A percentile compares a stretch with the other conserved stretches of the same genome.
Evolutionary conservation across 306 rosid species (phyloP).

Genomic region (Oxytropis ochrocephala): DNA sequence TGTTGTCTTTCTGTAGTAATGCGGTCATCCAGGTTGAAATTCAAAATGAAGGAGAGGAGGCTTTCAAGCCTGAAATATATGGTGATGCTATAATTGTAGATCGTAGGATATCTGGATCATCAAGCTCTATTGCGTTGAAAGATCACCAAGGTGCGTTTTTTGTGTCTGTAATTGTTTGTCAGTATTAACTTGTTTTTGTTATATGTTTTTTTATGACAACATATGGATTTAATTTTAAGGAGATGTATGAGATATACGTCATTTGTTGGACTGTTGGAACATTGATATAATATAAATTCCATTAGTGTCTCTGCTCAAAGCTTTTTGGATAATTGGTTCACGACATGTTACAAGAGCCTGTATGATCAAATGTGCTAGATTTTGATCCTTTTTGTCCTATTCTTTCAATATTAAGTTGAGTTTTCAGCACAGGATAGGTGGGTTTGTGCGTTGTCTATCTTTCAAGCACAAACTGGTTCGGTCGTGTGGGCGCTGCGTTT

Average conservation of each 20-base stretch:
- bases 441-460: neutral
- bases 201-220: neutral
- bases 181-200: neutral
- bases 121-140: slow-evolving; percentile 53
- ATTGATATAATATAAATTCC: neutral
- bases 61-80: slow-evolving; percentile 71
- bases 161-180: neutral
- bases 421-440: neutral
- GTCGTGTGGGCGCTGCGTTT: neutral
- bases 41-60: slow-evolving; percentile 81
- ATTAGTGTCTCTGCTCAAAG: neutral
- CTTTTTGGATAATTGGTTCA: neutral
- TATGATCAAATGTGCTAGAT: neutral
- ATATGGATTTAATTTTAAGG: neutral
- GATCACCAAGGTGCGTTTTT: slow-evolving; percentile 56
- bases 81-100: slow-evolving; percentile 65
- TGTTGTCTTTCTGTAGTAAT: slow-evolving; percentile 41
- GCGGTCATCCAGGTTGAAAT: slow-evolving; percentile 73
- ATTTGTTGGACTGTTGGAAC: neutral
- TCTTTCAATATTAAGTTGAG: neutral
- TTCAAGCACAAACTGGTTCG: neutral
- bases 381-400: neutral
- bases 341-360: neutral
- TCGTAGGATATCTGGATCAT: slow-evolving; percentile 62
- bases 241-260: neutral